A percentile compares a stretch with the other conserved stretches of the same genome.
These are phyloP conservation scores for Termitomyces sp. DNA, from an alignment of 768 basidiomycete genomes.

Conservation along the genomic window DNA sequence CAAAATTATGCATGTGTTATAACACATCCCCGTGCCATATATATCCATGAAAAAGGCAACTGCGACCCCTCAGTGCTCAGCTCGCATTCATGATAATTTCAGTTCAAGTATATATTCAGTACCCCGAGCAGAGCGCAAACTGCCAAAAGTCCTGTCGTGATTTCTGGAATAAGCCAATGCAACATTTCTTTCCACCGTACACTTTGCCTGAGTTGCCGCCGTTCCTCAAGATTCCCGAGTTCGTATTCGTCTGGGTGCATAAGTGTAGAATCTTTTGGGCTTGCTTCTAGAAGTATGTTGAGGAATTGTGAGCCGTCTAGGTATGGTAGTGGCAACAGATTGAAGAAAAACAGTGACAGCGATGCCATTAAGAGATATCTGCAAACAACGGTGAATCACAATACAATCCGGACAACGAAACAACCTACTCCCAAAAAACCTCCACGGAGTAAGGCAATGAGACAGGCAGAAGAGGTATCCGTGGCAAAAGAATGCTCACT, in stretches of 20 bases:
- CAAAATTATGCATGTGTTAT: constrained; percentile 27
- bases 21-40: constrained; percentile 20
- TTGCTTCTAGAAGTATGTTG: constrained; percentile 16
- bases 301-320: constrained; percentile 71
- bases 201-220: constrained; percentile 5
- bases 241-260: constrained; percentile 21
- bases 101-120: constrained; percentile 10
- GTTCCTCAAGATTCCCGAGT: constrained; percentile 22
- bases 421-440: constrained; percentile 54
- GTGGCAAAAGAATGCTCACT: constrained; percentile 44
- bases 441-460: constrained; percentile 31
- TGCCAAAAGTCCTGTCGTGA: constrained; percentile 18
- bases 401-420: neutral
- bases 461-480: constrained; percentile 33
- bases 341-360: constrained; percentile 79
- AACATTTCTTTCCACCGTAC: constrained; percentile 17
- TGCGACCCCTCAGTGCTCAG: neutral
- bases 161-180: constrained; percentile 12
- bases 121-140: constrained; percentile 16
- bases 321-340: constrained; percentile 66
- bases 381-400: neutral
- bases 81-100: neutral
- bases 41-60: constrained; percentile 11
- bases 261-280: neutral
- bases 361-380: constrained; percentile 64